Percentiles rank a stretch among this genome's conserved stretches.
These are phyloP conservation scores for Arthrobotrys megalospora DNA, from an alignment of 2,329 filamentous ascomycete genomes.

Conservation along the genomic window DNA sequence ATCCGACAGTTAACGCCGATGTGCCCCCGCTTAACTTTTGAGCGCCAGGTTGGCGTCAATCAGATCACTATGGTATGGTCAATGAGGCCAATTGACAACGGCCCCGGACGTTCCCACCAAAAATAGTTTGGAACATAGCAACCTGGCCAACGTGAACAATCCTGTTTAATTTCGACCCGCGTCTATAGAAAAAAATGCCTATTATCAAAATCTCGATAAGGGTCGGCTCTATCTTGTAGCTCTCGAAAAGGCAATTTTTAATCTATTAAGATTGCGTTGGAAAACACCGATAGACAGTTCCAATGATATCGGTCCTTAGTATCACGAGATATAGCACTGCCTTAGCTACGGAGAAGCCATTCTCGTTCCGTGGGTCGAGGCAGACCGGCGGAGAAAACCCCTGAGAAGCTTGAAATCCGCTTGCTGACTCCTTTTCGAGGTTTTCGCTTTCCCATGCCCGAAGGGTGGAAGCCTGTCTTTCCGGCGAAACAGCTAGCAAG, in stretches of 20 bases:
- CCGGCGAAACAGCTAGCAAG: slow-evolving; percentile 15
- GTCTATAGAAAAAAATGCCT: slow-evolving; percentile 44
- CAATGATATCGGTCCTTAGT: slow-evolving; percentile 31
- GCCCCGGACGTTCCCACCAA: slow-evolving; percentile 34
- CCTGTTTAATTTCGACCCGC: slow-evolving; percentile 55
- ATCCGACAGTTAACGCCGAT: slow-evolving; percentile 44
- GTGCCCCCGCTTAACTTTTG: slow-evolving; percentile 27
- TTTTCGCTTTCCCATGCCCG: slow-evolving; percentile 19
- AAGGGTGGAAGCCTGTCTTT: slow-evolving; percentile 20
- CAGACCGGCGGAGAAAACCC: slow-evolving; percentile 27
- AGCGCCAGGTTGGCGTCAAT: slow-evolving; percentile 56
- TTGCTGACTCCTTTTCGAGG: slow-evolving; percentile 45
- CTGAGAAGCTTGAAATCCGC: slow-evolving; percentile 31
- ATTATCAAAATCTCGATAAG: slow-evolving; percentile 42
- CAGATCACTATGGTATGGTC: slow-evolving; percentile 29
- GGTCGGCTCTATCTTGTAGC: slow-evolving; percentile 15
- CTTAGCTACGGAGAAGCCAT: slow-evolving; percentile 13
- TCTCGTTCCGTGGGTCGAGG: slow-evolving; percentile 42
- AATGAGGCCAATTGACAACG: slow-evolving; percentile 37
- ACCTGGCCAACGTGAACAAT: slow-evolving; percentile 45
- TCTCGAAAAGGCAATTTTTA: slow-evolving; percentile 42
- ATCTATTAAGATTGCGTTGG: slow-evolving; percentile 49
- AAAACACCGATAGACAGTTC: slow-evolving; percentile 23
- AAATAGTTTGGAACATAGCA: slow-evolving; percentile 51
- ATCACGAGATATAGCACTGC: slow-evolving; percentile 31